Percentiles rank a stretch among this genome's conserved stretches.
Conservation (phyloP, 108 stramenopile species). For the Cylindrotheca closterium region DNA sequence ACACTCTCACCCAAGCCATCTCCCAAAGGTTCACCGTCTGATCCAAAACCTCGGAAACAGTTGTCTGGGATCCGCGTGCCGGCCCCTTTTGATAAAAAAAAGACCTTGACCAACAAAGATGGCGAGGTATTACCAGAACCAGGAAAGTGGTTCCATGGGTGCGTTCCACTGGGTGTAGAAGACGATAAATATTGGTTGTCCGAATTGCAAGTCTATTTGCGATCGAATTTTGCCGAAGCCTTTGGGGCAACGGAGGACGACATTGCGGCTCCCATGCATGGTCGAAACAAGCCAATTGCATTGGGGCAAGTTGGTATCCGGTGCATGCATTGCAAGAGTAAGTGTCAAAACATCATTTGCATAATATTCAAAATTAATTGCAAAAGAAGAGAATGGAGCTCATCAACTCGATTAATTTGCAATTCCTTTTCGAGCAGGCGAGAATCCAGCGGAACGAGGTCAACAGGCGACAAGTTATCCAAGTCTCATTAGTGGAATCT, state of each 20-base stretch:
- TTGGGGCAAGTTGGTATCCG: slow-evolving; percentile 88
- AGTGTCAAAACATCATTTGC: slow-evolving; percentile 6
- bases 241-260: slow-evolving; percentile 75
- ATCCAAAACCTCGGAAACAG: slow-evolving; percentile 7
- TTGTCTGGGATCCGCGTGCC: background rate
- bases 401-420: no score
- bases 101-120: slow-evolving; percentile 7
- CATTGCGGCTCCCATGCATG: slow-evolving; percentile 79
- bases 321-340: slow-evolving; percentile 79
- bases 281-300: slow-evolving; percentile 86
- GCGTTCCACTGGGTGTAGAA: slow-evolving; percentile 61
- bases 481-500: slow-evolving; percentile 76
- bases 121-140: background rate
- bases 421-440: slow-evolving; percentile 21
- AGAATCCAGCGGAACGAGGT: slow-evolving; percentile 57
- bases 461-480: slow-evolving; percentile 80
- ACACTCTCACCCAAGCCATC: background rate
- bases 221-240: slow-evolving; percentile 78
- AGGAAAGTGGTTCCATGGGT: slow-evolving; percentile 53
- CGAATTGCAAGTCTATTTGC: slow-evolving; percentile 80
- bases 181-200: slow-evolving; percentile 88
- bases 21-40: slow-evolving; percentile 1
- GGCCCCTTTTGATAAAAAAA: background rate
- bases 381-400: no score
- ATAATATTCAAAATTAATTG: no score